Conservation (phyloP, 139 green algal genomes). For the Ettlia oleoabundans region DNA sequence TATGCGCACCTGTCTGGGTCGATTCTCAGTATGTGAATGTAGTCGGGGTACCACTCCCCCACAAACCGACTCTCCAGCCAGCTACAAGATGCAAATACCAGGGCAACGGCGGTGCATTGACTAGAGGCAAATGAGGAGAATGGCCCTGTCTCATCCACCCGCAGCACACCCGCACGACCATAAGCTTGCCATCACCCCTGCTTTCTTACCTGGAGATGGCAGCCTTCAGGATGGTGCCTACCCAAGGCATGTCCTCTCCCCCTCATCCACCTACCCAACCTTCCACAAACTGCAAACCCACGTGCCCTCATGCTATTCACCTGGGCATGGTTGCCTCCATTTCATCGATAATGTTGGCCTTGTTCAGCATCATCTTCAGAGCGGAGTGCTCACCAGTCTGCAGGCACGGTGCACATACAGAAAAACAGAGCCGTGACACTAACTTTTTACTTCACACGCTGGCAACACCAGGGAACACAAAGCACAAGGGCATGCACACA, state of each 20-base stretch:
- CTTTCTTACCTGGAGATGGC: too few relatives aligned
- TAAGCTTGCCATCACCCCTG: too few relatives aligned
- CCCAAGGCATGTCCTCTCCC: neutral
- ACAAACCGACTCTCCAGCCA: constrained; percentile 1
- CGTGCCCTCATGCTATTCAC: constrained; percentile 17
- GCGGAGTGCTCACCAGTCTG: constrained; percentile 39
- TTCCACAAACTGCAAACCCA: neutral
- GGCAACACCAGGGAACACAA: too few relatives aligned
- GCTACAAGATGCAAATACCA: neutral
- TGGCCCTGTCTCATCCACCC: too few relatives aligned
- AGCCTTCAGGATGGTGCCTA: neutral
- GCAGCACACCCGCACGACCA: too few relatives aligned
- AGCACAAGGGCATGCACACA: too few relatives aligned
- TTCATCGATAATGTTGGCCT: constrained; percentile 61
- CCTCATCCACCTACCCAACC: neutral
- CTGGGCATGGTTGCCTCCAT: constrained; percentile 56
- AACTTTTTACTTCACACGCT: too few relatives aligned
- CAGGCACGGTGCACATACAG: neutral
- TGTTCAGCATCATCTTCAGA: constrained; percentile 38
- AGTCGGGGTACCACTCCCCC: constrained; percentile 34
- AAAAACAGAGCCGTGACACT: too few relatives aligned
- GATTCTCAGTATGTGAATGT: constrained; percentile 49
- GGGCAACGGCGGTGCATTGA: too few relatives aligned
- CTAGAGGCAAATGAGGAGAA: too few relatives aligned
- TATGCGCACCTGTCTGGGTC: constrained; percentile 16